These are phyloP conservation scores for Cicer pinnatifidum DNA, from an alignment of 306 rosid species.

Conservation along the genomic window DNA sequence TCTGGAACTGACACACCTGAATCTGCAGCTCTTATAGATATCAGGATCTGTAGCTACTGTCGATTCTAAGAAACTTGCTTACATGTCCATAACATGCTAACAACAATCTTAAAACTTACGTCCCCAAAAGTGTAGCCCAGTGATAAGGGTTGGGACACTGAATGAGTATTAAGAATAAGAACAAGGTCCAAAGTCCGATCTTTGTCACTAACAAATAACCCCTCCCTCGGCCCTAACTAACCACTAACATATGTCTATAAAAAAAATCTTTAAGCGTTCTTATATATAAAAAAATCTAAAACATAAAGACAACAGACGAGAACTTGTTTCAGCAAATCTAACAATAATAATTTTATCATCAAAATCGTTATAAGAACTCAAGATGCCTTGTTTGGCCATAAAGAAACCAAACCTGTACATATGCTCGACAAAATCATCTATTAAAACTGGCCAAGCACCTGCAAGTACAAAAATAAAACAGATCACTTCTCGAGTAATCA, in stretches of 20 bases:
- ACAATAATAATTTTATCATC: conserved; percentile 29
- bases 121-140: no score
- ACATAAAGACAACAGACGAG: conserved; percentile 10
- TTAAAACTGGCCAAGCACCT: conserved; percentile 99
- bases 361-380: conserved; percentile 11
- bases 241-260: no score
- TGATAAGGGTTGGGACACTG: no score
- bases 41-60: neutral
- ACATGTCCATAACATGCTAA: conserved; percentile 23
- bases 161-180: no score
- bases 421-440: conserved; percentile 95
- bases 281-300: neutral
- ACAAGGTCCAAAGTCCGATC: no score
- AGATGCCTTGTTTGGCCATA: conserved; percentile 28
- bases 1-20: neutral
- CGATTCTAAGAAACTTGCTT: neutral
- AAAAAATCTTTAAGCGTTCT: conserved; percentile 12
- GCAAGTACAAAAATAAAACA: conserved; percentile 34
- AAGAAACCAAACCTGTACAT: conserved; percentile 85
- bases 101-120: conserved; percentile 1
- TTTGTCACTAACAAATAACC: no score
- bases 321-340: conserved; percentile 25
- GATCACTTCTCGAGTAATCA: conserved; percentile 12
- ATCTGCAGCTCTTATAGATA: neutral
- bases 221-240: no score